Evolutionary conservation across 2,329 filamentous ascomycete genomes (phyloP), one percentile per base, ranked within the genome.

Genomic region (Penicillium sp.): DNA sequence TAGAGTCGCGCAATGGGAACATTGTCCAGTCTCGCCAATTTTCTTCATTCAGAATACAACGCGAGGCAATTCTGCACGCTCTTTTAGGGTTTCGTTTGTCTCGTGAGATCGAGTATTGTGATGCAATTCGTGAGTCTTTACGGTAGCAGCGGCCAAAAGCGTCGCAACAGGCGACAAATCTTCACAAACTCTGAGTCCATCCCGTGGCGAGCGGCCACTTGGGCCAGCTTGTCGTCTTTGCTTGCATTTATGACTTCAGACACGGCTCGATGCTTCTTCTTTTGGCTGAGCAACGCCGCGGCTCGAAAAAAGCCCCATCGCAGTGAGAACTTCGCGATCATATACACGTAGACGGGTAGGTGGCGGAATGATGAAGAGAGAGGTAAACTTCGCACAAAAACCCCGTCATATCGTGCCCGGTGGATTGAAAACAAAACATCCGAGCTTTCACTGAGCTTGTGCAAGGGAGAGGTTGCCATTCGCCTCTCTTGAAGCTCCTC

Each of bases 191-290:
- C 45, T 4, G 51, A 53, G 36, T 73, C 62, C 24, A 74, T 64
- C 4, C 59, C 46, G 51, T 76, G 66, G 27, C 72, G 68, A 9
- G 36, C 48, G 25, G 73, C 71, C 5, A 75, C 70, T 43, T 61
- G 57, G 5, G 48, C 49, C 40, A 68, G 49, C 56, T 65, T 65
- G 27, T 54, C 40, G 39, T 60, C 66, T 46, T 71, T 75, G 29
- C 50, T 58, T 1, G 72, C 73, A 56, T 76, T 76, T 13, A 75
- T 63, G 1, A 75, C 73, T 59, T 76, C 73, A 4, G 68, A 56
- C 2, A 76, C 63, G 3, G 46, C 39, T 4, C 48, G 39, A 45
- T 52, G 48, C 6, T 57, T 28, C 9, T 59, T 47, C 11, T 49
- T 55, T 5, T 59, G 42, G 47, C 67, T 71, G 1, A 71, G 45